These are phyloP conservation scores for Puccinia coronata DNA, from an alignment of 1,284 basidiomycete species.

Conservation along the genomic window DNA sequence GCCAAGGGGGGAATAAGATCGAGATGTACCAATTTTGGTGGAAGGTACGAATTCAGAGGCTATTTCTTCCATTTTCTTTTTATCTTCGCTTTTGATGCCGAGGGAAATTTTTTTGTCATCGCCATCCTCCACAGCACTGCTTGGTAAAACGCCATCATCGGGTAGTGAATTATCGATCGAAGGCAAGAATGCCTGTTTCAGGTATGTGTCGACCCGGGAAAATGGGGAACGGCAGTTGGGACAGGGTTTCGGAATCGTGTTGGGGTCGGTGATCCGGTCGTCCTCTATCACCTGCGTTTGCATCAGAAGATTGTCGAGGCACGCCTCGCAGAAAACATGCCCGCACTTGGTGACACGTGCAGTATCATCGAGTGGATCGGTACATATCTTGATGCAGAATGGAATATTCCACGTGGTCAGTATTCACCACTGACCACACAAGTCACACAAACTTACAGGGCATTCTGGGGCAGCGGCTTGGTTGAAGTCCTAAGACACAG, in stretches of 20 bases:
- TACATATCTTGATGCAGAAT: constrained; percentile 35
- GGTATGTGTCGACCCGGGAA: constrained; percentile 5
- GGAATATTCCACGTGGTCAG: neutral
- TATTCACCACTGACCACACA: neutral
- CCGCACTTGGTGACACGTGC: constrained; percentile 21
- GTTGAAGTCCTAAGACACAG: neutral
- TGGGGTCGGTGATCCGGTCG: neutral
- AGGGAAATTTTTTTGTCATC: constrained; percentile 21
- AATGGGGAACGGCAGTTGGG: constrained; percentile 34
- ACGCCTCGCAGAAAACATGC: constrained; percentile 23
- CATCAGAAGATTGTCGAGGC: constrained; percentile 13
- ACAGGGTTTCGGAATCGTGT: constrained; percentile 22
- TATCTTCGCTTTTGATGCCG: neutral
- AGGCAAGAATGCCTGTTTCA: constrained; percentile 21
- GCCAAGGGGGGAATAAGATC: neutral
- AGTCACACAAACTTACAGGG: constrained; percentile 1
- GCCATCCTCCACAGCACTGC: neutral
- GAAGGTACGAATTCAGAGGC: constrained; percentile 8
- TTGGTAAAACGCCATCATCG: neutral
- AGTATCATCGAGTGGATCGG: constrained; percentile 25
- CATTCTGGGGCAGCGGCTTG: constrained; percentile 25
- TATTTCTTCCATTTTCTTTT: neutral
- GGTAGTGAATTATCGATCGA: neutral
- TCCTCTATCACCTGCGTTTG: neutral
- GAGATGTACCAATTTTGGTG: constrained; percentile 19